These are phyloP conservation scores for Verruconis gallopava DNA, from an alignment of 2,329 filamentous ascomycete genomes.

Conservation along the genomic window DNA sequence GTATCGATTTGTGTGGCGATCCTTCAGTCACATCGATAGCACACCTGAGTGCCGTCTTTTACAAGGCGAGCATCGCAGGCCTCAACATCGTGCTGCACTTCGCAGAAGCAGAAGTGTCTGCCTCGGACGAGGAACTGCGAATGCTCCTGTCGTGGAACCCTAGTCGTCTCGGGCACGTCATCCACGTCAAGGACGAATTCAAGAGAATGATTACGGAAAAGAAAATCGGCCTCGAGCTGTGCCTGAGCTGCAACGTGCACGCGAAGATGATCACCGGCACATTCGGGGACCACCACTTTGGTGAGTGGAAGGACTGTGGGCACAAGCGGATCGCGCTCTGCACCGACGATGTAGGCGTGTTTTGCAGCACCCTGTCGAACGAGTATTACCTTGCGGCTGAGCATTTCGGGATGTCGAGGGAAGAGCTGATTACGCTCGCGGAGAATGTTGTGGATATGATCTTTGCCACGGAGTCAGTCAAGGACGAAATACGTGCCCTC, in stretches of 20 bases:
- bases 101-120: constrained; percentile 51
- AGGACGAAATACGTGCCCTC: too few relatives aligned
- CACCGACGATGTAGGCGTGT: constrained; percentile 78
- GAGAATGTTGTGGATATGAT: constrained; percentile 50
- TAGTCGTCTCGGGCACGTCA: constrained; percentile 63
- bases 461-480: too few relatives aligned
- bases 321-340: constrained; percentile 47
- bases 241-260: constrained; percentile 69
- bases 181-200: constrained; percentile 53
- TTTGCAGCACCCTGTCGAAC: constrained; percentile 61
- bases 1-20: constrained; percentile 68
- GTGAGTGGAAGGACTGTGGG: constrained; percentile 52
- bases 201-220: constrained; percentile 41
- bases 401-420: constrained; percentile 48
- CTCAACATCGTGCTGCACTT: constrained; percentile 65
- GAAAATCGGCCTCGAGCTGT: constrained; percentile 58
- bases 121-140: constrained; percentile 45
- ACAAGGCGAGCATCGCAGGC: constrained; percentile 39
- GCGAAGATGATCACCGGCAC: constrained; percentile 58
- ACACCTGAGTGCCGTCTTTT: constrained; percentile 47
- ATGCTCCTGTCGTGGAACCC: constrained; percentile 54
- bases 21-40: constrained; percentile 49
- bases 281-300: constrained; percentile 61
- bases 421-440: constrained; percentile 42
- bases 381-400: constrained; percentile 62